Base-by-base conservation (phyloP, 2,329 filamentous ascomycete species). In the Sporothrix brasiliensis region DNA sequence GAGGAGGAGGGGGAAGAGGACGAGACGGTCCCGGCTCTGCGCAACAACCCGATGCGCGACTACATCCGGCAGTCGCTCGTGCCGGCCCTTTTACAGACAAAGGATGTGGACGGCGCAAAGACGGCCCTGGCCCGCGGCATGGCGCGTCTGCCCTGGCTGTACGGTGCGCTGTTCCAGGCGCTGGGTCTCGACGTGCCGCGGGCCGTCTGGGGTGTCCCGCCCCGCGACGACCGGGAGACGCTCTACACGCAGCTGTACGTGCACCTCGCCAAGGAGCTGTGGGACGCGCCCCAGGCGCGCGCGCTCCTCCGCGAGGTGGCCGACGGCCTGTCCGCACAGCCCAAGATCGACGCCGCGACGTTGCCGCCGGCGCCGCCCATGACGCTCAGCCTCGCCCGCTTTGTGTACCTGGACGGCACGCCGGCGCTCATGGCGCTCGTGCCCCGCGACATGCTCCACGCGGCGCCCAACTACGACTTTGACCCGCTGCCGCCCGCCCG, bases 101-200 rank as follows among this genome's bases (percentile, higher is more conserved):
- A 89, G 54, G 88, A 94, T 70, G 82, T 82, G 1, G 84, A 85
- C 21, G 87, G 88, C 61, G 91, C 92, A 47, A 87, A 89, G 72
- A 83, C 85, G 68, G 81, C 88, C 7, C 84, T 98, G 9, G 82
- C 84, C 5, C 82, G 84, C 9, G 91, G 92, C 2, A 91, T 97
- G 78, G 84, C 88, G 70, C 83, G 83, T 39, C 88, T 93, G 68
- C 94, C 95, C 0, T 99, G 94, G 93, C 84, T 97, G 2, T 93
- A 94, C 75, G 89, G 87, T 69, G 85, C 89, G 27, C 82, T 99
- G 4, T 95, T 94, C 78, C 90, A 92, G 75, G 91, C 92, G 63
- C 83, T 98, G 34, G 89, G 91, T 73, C 84, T 97, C 41, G 90
- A 93, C 74, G 80, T 92, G 9, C 94, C 95, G 1, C 89, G 89